phyloP scores from a whole-genome alignment of 1,139 yeast species.

The Debaryomyces subglobosus region DNA sequence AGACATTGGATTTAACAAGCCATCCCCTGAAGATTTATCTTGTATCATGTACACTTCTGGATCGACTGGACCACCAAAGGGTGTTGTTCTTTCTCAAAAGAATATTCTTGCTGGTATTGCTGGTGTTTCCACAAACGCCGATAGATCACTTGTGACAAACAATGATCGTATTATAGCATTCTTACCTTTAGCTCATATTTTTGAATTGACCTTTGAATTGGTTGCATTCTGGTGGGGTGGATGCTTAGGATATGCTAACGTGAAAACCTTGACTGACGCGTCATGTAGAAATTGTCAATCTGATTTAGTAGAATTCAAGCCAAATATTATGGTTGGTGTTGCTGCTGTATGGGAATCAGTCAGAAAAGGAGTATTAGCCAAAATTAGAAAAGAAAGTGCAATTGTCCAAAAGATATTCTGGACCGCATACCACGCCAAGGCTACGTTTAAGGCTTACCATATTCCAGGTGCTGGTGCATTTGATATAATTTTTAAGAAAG shows the following conservation, averaged over 20 bases:
- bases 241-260: slow-evolving; percentile 85
- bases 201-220: slow-evolving; percentile 88
- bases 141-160: slow-evolving; percentile 51
- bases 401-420: slow-evolving; percentile 82
- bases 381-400: slow-evolving; percentile 68
- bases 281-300: slow-evolving; percentile 85
- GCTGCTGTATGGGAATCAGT: slow-evolving; percentile 99
- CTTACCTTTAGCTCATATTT: slow-evolving; percentile 94
- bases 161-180: slow-evolving; percentile 80
- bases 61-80: slow-evolving; percentile 97
- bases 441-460: slow-evolving; percentile 58
- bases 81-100: slow-evolving; percentile 82
- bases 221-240: slow-evolving; percentile 88
- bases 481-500: slow-evolving; percentile 77
- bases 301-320: slow-evolving; percentile 84
- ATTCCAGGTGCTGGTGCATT: slow-evolving; percentile 73
- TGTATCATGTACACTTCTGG: slow-evolving; percentile 99
- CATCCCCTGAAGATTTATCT: slow-evolving; percentile 74
- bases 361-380: slow-evolving; percentile 85
- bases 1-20: slow-evolving; percentile 44
- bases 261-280: slow-evolving; percentile 83
- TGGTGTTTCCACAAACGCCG: slow-evolving; percentile 73
- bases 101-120: slow-evolving; percentile 83
- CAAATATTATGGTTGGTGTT: slow-evolving; percentile 96
- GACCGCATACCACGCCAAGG: slow-evolving; percentile 81